Base-by-base conservation (phyloP, 164 flowering plant species). In the Macadamia integrifolia region DNA sequence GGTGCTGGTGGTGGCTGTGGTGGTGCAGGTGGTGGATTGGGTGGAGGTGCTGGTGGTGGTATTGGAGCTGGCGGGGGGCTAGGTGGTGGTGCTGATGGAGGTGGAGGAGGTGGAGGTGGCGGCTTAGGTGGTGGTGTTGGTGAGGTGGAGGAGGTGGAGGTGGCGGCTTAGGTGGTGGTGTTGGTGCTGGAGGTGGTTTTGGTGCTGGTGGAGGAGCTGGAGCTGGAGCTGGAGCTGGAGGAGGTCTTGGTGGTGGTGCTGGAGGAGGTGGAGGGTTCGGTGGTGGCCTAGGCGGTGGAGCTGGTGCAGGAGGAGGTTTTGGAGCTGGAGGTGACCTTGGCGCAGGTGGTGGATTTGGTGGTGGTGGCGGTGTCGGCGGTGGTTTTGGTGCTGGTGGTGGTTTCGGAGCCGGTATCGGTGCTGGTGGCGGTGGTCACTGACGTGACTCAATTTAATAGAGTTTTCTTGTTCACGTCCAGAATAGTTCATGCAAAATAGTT, bases 1-100 rank as follows among this genome's bases (percentile, higher is more conserved):
- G 68, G 74, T 14, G 69, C 42, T 1, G 73, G 63, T 52, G 17
- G 13, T 0, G 59, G 30, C 5, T 6, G 48, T 35, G 60, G 31
- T 9, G 50, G 42, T 7, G 67, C 50, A 1, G 65, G 65, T 43
- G 48, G 65, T 3, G 23, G 50, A 9, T 14, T 15, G 12, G 68
- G 73, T 30, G 68, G 15, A 0, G 73, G 70, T 60, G 74, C 53
- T 15, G 74, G 61, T 10, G 66, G 31, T 30, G 68, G 73, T 9
- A 43, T 10, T 28, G 68, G 55, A 10, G 3, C 13, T 3, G 53
- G 66, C 1, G 31, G 15, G 12, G 49, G 15, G 8, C 31, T 28
- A 3, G 53, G 52, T 12, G 17, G 4, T 2, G 66, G 52, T 4
- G 57, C 57, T 53, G 57, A n/a, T 53, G 57, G 53, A 17, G 30